phyloP scores from a whole-genome alignment of 306 rosid species.

The Mucuna pruriens region DNA sequence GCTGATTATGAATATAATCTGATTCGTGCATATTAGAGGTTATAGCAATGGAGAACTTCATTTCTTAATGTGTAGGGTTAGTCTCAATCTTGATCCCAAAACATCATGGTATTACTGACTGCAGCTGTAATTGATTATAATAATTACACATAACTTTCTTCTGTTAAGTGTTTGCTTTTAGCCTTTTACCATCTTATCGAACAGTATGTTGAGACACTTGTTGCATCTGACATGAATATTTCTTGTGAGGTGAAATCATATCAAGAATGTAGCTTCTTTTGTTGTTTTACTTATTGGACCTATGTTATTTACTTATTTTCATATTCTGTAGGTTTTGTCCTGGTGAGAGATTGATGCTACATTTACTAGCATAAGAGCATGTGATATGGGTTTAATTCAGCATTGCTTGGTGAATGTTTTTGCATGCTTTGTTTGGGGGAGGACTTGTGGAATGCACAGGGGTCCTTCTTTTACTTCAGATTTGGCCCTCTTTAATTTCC shows the following conservation, averaged over 20 bases:
- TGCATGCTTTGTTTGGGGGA: neutral
- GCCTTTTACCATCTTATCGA: neutral
- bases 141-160: neutral
- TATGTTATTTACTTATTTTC: neutral
- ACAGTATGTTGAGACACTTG: neutral
- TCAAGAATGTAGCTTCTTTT: neutral
- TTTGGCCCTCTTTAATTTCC: neutral
- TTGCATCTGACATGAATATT: neutral
- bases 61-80: too few species aligned
- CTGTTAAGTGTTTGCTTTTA: neutral
- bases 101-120: too few species aligned
- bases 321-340: neutral
- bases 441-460: neutral
- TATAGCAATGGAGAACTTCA: too few species aligned
- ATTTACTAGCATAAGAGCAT: constrained; percentile 5
- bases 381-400: neutral
- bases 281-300: neutral
- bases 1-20: too few species aligned
- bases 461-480: neutral
- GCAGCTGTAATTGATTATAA: too few species aligned
- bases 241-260: neutral
- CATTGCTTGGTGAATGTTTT: neutral
- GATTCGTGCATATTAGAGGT: too few species aligned
- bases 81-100: too few species aligned
- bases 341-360: neutral